Base-by-base conservation (phyloP, 2,329 filamentous ascomycete species). In the Xenoacremonium recifei region DNA sequence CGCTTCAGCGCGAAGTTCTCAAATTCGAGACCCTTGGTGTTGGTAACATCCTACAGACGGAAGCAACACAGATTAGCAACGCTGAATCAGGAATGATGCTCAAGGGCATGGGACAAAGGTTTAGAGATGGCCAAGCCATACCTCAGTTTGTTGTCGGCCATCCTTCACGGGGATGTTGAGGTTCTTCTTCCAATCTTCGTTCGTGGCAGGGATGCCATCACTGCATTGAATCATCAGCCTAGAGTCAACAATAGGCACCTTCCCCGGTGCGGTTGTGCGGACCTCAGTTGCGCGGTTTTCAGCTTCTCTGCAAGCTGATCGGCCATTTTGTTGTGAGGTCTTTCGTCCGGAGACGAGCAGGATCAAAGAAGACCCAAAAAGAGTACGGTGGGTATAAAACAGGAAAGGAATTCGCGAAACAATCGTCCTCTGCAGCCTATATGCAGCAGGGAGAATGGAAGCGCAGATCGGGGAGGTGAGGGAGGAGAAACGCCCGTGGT, bases 1-100 rank as follows among this genome's bases (percentile, higher is more conserved):
- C 93, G 81, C 75, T 95, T 96, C 58, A 99, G 85, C 54, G 87
- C 87, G 65, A 99, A 96, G 55, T 97, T 89, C 69, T 99, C 95
- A 62, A 96, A 99, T 58, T 99, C 93, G 49, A 99, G 77, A 47
- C 93, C 93, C 73, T 96, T 97, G 21, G 92, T 99, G 59, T 90
- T 91, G 44, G 92, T 97, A 48, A 99, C 95, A 87, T 99, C 93
- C 87, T 95, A 50, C 3, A 47, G 30, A 31, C 32, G n/a, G n/a
- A n/a, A n/a, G 32, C 16, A 5, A 18, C 15, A 6, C 29, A 11
- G 9, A 15, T 32, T 16, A 32, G 29, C 29, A 32, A 11, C 10
- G 9, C 29, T 32, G 29, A 10, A 32, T 15, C 23, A 27, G 23
- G 23, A 13, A 27, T 27, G 37, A 31, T 40, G 42, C 32, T 16